Percentiles rank a stretch among this genome's conserved stretches.
Conservation (phyloP, 441 rosid species). For the Dalechampia spathulata region DNA sequence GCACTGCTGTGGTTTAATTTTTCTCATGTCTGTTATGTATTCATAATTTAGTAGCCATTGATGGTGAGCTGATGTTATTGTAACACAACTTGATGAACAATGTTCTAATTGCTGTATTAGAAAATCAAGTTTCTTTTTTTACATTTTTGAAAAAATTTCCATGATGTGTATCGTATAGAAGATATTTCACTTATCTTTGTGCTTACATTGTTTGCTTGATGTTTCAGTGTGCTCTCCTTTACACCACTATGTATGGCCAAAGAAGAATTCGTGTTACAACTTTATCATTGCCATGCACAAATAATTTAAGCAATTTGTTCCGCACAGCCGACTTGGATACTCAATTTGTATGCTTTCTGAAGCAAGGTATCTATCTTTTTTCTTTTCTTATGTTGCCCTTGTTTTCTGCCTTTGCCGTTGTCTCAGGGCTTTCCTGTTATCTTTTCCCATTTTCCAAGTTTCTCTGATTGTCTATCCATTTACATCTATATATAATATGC, state of each 20-base stretch:
- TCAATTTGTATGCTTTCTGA: conserved; percentile 89
- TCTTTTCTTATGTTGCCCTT: neutral
- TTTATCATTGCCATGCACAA: conserved; percentile 86
- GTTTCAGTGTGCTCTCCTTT: conserved; percentile 78
- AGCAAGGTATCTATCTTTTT: conserved; percentile 63
- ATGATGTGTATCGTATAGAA: neutral
- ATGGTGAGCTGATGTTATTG: neutral
- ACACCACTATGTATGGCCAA: conserved; percentile 87
- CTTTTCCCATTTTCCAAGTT: neutral
- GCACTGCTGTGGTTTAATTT: neutral
- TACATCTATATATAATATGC: conserved; percentile 1
- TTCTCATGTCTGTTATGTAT: neutral
- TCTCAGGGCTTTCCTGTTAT: neutral
- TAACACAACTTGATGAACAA: neutral
- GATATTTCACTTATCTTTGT: conserved; percentile 2
- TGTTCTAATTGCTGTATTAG: conserved; percentile 2
- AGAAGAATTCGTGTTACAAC: conserved; percentile 92
- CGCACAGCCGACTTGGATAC: conserved; percentile 93
- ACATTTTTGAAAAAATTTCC: neutral
- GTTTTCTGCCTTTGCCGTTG: neutral
- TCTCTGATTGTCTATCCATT: neutral
- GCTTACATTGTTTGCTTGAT: conserved; percentile 17
- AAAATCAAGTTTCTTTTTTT: conserved; percentile 4
- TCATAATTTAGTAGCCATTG: neutral
- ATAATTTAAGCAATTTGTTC: conserved; percentile 77